Evolutionary conservation across 441 rosid genomes (phyloP).

Genomic region (Gossypium davidsonii): DNA sequence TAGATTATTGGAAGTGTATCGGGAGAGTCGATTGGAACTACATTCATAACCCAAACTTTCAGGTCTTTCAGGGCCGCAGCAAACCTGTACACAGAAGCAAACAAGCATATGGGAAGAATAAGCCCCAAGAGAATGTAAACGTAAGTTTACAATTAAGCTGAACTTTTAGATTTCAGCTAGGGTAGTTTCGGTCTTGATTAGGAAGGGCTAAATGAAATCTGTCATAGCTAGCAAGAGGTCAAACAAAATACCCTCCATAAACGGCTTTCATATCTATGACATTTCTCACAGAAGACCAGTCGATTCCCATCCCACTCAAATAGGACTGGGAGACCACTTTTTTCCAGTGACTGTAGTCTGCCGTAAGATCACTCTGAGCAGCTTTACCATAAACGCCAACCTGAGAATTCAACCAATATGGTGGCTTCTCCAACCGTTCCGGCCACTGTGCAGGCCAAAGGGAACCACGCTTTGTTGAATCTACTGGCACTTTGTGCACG

Average conservation of each 20-base stretch:
- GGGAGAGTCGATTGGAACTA: conserved; percentile 33
- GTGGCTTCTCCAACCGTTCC: conserved; percentile 34
- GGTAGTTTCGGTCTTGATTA: too few relatives aligned
- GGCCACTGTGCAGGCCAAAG: conserved; percentile 58
- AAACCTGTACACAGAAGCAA: conserved; percentile 27
- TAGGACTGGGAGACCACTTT: conserved; percentile 39
- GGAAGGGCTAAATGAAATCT: neutral
- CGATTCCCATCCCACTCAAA: conserved; percentile 36
- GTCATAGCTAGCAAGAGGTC: neutral
- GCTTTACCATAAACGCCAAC: conserved; percentile 57
- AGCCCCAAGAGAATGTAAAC: neutral
- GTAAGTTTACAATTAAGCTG: neutral
- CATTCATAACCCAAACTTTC: conserved; percentile 56
- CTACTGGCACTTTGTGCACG: conserved; percentile 50
- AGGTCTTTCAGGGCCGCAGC: conserved; percentile 54
- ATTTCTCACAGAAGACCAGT: conserved; percentile 51
- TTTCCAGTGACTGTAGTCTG: conserved; percentile 49
- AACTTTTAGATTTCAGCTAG: neutral
- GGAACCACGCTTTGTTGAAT: conserved; percentile 39
- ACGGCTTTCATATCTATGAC: conserved; percentile 63
- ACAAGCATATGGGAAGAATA: conserved; percentile 13
- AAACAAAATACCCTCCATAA: conserved; percentile 45
- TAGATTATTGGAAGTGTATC: conserved; percentile 41
- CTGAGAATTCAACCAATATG: conserved; percentile 50
- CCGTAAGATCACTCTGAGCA: conserved; percentile 42